phyloP scores from a whole-genome alignment of 179 eudicot species.

The Heliamphora pulchella region DNA sequence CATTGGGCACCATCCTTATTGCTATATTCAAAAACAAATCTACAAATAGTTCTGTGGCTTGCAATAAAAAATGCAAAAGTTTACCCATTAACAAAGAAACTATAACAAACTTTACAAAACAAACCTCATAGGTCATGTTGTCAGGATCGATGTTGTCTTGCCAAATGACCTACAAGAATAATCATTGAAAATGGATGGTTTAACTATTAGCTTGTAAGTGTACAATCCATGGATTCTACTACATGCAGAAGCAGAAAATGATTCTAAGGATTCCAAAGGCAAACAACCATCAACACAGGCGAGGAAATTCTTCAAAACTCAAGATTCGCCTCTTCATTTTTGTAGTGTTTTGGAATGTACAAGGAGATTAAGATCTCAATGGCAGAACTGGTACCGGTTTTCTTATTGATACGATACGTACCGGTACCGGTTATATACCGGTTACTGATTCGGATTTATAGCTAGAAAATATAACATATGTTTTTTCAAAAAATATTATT shows the following conservation, averaged over 20 bases:
- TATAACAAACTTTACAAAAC: not conserved
- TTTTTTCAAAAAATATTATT: too few relatives aligned
- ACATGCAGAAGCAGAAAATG: not conserved
- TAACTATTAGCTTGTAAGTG: not conserved
- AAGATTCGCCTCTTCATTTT: too few relatives aligned
- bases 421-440: too few relatives aligned
- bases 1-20: not conserved
- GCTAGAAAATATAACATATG: too few relatives aligned
- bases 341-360: not conserved
- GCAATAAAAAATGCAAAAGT: not conserved
- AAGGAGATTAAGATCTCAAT: not conserved
- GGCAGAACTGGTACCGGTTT: too few relatives aligned
- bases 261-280: not conserved
- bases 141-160: constrained; percentile 60
- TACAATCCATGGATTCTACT: not conserved
- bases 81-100: not conserved
- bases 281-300: not conserved
- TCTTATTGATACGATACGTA: too few relatives aligned
- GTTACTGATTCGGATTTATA: too few relatives aligned
- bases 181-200: constrained; percentile 8
- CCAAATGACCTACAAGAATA: constrained; percentile 41
- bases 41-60: not conserved
- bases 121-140: constrained; percentile 76
- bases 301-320: not conserved
- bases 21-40: not conserved